Conservation (phyloP, 1,284 basidiomycete genomes). For the Cerrena zonata region DNA sequence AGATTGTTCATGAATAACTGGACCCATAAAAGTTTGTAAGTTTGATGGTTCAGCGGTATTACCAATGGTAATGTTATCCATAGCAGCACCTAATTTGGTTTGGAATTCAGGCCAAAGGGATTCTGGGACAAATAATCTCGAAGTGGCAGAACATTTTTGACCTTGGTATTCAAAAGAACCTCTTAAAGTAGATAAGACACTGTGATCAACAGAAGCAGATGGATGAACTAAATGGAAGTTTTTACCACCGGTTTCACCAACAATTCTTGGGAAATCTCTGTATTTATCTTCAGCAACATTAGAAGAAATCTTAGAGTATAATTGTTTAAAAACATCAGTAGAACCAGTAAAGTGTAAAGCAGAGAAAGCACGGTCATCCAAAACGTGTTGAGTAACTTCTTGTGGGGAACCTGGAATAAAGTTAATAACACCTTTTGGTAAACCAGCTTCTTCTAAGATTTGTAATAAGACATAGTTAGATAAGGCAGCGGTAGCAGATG, state of each 20-base stretch:
- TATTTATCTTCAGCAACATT: slow-evolving; percentile 89
- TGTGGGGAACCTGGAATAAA: slow-evolving; percentile 87
- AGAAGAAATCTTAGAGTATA: slow-evolving; percentile 91
- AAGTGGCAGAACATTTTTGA: no score
- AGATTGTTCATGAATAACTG: no score
- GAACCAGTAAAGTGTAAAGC: slow-evolving; percentile 96
- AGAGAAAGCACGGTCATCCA: slow-evolving; percentile 77
- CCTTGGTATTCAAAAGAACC: slow-evolving; percentile 96
- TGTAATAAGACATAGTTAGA: slow-evolving; percentile 91
- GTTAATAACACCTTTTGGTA: slow-evolving; percentile 93
- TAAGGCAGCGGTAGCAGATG: slow-evolving; percentile 90
- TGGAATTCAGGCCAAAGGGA: no score
- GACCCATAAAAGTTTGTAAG: no score
- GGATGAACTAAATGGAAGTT: slow-evolving; percentile 95
- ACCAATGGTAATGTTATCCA: no score
- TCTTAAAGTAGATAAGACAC: slow-evolving; percentile 83
- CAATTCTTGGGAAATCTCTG: slow-evolving; percentile 86
- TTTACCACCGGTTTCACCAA: slow-evolving; percentile 95
- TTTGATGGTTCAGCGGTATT: no score
- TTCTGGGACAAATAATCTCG: no score
- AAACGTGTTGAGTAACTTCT: slow-evolving; percentile 76
- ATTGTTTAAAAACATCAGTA: slow-evolving; percentile 86
- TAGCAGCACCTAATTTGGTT: no score
- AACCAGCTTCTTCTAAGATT: slow-evolving; percentile 88
- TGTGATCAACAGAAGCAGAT: slow-evolving; percentile 81